Conservation (phyloP, 1,284 basidiomycete genomes). For the Exsudoporus floridanus region DNA sequence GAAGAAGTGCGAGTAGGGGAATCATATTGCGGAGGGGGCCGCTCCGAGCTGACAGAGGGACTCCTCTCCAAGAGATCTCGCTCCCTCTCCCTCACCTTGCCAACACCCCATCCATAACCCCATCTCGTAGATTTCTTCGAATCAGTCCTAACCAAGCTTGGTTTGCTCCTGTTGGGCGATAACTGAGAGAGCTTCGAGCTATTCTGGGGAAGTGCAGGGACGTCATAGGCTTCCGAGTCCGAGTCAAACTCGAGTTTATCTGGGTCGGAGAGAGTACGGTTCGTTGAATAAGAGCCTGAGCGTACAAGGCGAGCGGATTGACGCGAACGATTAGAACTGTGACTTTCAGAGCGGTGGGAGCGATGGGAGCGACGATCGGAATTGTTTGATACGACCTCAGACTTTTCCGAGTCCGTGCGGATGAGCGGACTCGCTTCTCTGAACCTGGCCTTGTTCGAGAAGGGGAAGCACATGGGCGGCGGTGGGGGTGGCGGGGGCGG, state of each 20-base stretch:
- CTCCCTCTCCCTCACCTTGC: conserved; percentile 55
- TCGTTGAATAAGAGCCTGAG: conserved; percentile 35
- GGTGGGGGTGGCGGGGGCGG: conserved; percentile 50
- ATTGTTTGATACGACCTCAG: conserved; percentile 27
- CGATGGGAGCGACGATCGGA: conserved; percentile 33
- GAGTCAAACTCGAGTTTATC: conserved; percentile 54
- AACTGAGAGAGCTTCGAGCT: conserved; percentile 28
- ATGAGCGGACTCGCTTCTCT: conserved; percentile 35
- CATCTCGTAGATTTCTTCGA: conserved; percentile 52
- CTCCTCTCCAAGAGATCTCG: conserved; percentile 43
- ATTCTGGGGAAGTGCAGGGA: conserved; percentile 24
- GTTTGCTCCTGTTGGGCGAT: conserved; percentile 38
- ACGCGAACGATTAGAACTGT: conserved; percentile 24
- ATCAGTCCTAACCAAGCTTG: conserved; percentile 49
- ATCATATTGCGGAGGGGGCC: conserved; percentile 37
- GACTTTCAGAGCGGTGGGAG: conserved; percentile 26
- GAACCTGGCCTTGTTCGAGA: conserved; percentile 36
- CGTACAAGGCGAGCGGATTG: conserved; percentile 31
- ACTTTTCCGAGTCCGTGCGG: conserved; percentile 36
- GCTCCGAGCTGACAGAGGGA: conserved; percentile 41
- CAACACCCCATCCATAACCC: conserved; percentile 70
- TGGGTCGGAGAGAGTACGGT: conserved; percentile 29
- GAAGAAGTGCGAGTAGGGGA: conserved; percentile 42
- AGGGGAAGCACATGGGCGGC: conserved; percentile 58
- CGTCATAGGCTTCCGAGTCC: conserved; percentile 57